Conservation (phyloP, 148 eudicot species). For the Rheum nobile region DNA sequence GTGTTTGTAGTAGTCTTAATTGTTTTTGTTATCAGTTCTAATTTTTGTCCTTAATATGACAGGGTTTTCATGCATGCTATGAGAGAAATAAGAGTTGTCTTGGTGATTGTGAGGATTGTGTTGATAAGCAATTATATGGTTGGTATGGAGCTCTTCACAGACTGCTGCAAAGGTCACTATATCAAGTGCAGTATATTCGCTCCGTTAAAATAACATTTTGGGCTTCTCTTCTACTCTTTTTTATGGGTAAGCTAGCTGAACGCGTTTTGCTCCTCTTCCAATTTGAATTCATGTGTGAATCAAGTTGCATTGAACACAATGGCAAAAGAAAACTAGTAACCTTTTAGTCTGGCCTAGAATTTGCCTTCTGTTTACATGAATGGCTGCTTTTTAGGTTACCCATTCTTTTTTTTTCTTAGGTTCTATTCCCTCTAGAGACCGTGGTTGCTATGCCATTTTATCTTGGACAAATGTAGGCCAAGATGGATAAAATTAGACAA, state of each 20-base stretch:
- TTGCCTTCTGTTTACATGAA: background rate
- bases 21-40: constrained; percentile 1
- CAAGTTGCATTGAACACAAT: background rate
- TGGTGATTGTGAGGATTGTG: constrained; percentile 40
- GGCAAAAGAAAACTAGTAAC: background rate
- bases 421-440: too few relatives aligned
- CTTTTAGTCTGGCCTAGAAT: background rate
- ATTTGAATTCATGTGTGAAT: background rate
- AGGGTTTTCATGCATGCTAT: constrained; percentile 35
- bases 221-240: constrained; percentile 33
- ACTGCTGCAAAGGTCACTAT: constrained; percentile 71
- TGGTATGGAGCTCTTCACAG: constrained; percentile 74
- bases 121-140: constrained; percentile 64
- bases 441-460: too few relatives aligned
- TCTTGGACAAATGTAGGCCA: background rate
- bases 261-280: background rate
- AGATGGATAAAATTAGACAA: background rate
- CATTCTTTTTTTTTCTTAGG: too few relatives aligned
- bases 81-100: constrained; percentile 68
- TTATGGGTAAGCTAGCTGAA: constrained; percentile 43
- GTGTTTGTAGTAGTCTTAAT: background rate
- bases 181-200: constrained; percentile 62
- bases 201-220: constrained; percentile 39
- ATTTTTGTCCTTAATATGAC: constrained; percentile 2
- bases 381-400: background rate